Evolutionary conservation across 768 basidiomycete genomes (phyloP), one percentile per base, ranked within the genome.

Genomic region (Tulasnella sp.): DNA sequence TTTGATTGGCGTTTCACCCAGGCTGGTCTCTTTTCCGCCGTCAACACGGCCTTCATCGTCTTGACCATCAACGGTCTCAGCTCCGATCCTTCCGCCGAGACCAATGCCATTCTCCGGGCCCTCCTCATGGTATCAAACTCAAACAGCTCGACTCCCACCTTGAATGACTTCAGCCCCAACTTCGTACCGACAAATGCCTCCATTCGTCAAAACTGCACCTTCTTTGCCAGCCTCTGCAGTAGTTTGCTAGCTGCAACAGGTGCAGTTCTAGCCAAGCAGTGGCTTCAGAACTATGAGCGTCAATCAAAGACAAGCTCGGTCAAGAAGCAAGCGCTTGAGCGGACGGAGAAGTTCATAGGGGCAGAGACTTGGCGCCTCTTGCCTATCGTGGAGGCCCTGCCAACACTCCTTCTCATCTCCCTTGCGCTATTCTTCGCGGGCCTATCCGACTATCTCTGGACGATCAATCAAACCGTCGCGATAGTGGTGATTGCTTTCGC

Each of bases 191-290:
- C 51, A 9, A n/a, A 30, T 17, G 10, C 3, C n/a, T 53, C 51
- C 12, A 43, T 46, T 11, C 15, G 19, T 21, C 38, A 27, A 24
- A 56, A 56, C 22, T 56, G 42, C 29, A 42, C 44, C 54, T 42
- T 56, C 5, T 24, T 56, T 19, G 38, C 41, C 7, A 56, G 54
- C 22, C 42, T 56, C 22, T 56, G 42, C 24, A n/a, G 38, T 24
- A 44, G 42, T 27, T 21, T 56, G n/a, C 27, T 45, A 7, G 43
- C 54, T 15, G 15, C 54, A 4, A 7, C 44, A 17, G 54, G 54
- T 17, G 54, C 54, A 7, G 24, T 56, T 34, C n/a, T 56, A 45
- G 54, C 34, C 24, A 56, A 56, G 15, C 34, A 56, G 24, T 56
- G 54, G 54, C n/a, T 56, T 3, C 45, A 24, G 41, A 19, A 22